Evolutionary conservation across 2,329 filamentous ascomycete species (phyloP), one percentile per base, ranked within the genome.

Genomic region (Incumbomyces delicatus): DNA sequence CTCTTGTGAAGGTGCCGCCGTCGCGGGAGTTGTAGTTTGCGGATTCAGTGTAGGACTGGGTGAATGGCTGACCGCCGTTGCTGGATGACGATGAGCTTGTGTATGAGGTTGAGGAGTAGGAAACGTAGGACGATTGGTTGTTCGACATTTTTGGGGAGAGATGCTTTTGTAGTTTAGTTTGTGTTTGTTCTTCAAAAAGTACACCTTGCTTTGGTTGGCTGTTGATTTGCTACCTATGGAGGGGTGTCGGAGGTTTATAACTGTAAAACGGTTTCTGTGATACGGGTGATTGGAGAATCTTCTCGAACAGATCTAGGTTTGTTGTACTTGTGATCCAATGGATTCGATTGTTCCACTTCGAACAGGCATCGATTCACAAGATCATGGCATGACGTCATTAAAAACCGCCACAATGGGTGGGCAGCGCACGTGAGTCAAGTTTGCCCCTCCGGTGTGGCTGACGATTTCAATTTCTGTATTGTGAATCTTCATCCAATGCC

Each of bases 81-180:
- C 20, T 16, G 27, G 35, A 31, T n/a, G 36, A 33, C 8, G 34
- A 39, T n/a, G 22, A 27, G 20, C 20, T 46, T 4, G 37, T 46
- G 37, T 17, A 46, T 16, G 44, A 46, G 29, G 44, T n/a, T 14
- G 44, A 33, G 44, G 35, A 32, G 44, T 33, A 46, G 35, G 44
- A 46, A n/a, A 29, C 22, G 31, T 46, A 46, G 20, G 36, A 41
- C 2, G 35, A 41, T 22, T 41, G 44, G 12, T 34, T 16, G 30
- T 41, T 46, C 8, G 44, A 46, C 36, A 41, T 41, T 12, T 35
- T 17, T 27, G 4, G 22, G 22, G 4, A 27, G 5, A 27, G 22
- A 27, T 27, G 4, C 5, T 5, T 27, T 5, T 27, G 22, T n/a
- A 27, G 13, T 38, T 30, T n/a, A 29, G 17, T 16, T 35, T 38